phyloP scores from a whole-genome alignment of 257 asterid species.

The Scutellaria minor region DNA sequence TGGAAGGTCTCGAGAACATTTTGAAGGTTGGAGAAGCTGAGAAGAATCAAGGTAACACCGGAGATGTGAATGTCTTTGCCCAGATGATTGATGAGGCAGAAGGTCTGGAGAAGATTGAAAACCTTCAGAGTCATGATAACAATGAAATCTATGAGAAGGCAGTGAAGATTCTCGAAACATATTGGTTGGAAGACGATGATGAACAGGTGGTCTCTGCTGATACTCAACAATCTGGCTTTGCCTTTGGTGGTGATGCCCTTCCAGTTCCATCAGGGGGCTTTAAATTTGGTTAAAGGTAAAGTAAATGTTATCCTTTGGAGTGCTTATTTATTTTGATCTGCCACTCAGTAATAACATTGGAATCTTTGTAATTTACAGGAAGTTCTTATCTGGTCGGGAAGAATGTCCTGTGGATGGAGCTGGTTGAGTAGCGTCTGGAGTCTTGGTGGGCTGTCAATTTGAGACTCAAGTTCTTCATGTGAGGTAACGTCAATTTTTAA shows the following conservation, averaged over 20 bases:
- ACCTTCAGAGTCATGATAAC: constrained; percentile 57
- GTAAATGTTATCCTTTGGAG: neutral
- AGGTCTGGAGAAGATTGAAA: constrained; percentile 56
- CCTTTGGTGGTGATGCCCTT: constrained; percentile 62
- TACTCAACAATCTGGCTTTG: constrained; percentile 55
- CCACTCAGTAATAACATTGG: constrained; percentile 18
- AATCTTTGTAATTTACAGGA: constrained; percentile 40
- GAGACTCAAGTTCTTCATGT: constrained; percentile 23
- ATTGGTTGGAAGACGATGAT: constrained; percentile 58
- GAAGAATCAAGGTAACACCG: constrained; percentile 45
- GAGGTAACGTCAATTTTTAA: constrained; percentile 13
- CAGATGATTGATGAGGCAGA: constrained; percentile 56
- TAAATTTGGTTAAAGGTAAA: constrained; percentile 63
- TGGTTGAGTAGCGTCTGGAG: constrained; percentile 35
- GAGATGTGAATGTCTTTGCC: constrained; percentile 52
- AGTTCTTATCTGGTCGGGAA: constrained; percentile 16
- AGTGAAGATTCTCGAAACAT: constrained; percentile 55
- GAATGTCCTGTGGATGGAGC: constrained; percentile 22
- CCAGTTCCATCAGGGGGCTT: constrained; percentile 78
- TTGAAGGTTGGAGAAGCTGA: constrained; percentile 63
- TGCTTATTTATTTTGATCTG: constrained; percentile 7
- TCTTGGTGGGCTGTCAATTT: constrained; percentile 24
- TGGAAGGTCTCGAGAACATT: constrained; percentile 58
- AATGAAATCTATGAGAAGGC: constrained; percentile 53
- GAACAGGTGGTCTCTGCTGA: constrained; percentile 50